phyloP scores from a whole-genome alignment of 805 yeast genomes.

The Spathaspora arborariae region DNA sequence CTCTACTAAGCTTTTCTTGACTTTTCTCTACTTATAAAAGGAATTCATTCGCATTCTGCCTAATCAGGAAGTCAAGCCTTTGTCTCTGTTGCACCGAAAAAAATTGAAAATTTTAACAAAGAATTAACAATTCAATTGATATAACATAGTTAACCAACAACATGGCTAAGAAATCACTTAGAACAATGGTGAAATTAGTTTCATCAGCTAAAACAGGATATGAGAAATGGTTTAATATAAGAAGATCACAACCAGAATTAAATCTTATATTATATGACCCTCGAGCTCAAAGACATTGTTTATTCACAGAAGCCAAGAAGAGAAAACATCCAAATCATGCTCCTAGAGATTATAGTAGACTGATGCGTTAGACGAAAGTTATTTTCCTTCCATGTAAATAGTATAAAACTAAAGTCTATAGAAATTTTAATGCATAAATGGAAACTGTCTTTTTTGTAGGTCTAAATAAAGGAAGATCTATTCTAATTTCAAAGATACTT shows the following conservation, averaged over 20 bases:
- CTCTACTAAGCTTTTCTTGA: too few species aligned
- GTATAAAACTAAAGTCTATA: not conserved
- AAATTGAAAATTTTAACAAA: not conserved
- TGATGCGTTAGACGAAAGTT: constrained; percentile 12
- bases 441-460: too few species aligned
- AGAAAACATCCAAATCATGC: constrained; percentile 62
- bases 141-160: not conserved
- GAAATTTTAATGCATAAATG: too few species aligned
- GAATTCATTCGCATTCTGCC: not conserved
- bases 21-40: too few species aligned
- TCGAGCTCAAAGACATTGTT: constrained; percentile 79
- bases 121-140: not conserved
- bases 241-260: constrained; percentile 76
- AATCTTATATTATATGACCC: constrained; percentile 87
- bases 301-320: constrained; percentile 84
- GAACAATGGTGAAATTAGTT: constrained; percentile 77
- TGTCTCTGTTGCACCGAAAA: not conserved
- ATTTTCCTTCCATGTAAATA: not conserved
- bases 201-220: constrained; percentile 92
- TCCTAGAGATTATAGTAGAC: constrained; percentile 32
- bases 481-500: too few species aligned
- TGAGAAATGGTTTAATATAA: constrained; percentile 73
- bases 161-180: constrained; percentile 59
- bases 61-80: not conserved
- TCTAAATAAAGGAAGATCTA: too few species aligned